Base-by-base conservation (phyloP, 441 rosid genomes). In the Bocquillonia castaneifolia region DNA sequence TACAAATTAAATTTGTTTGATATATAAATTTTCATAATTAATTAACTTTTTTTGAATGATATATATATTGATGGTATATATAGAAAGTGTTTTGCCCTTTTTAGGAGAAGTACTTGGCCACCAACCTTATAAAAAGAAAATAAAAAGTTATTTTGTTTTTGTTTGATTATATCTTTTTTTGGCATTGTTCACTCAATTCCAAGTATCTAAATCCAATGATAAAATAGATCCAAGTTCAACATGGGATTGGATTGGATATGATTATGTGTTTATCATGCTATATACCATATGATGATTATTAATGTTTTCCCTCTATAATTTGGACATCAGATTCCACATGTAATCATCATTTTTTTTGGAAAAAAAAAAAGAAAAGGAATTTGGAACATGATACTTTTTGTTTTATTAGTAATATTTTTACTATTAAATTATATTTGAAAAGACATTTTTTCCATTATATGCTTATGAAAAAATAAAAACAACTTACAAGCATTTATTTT, bases 181-280 rank as follows among this genome's bases (percentile, higher is more conserved):
- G 59, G 66, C 55, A 70, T 39, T 44, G 45, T 26, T 60, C 59
- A 56, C 69, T 61, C 61, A 67, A 72, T 63, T 78, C 68, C 67
- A 71, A 73, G 80, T 37, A 83, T 77, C 80, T 60, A 80, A 72
- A 73, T 62, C 74, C 71, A 75, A 78, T 78, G 68, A 73, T 78
- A 63, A 37, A 57, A 52, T 36, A 71, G 74, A 77, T 67, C 61
- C 54, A 71, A 81, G 61, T 55, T 69, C 63, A 77, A 65, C 53
- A 70, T 74, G 70, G 59, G 68, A 64, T 23, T 59, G 74, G 62
- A 61, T 63, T 52, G 62, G 70, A 23, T 23, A 77, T 76, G 70
- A 70, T 76, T 68, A 56, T 50, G 75, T 12, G 28, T 60, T 74
- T 50, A 62, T 66, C 66, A 74, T 32, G 70, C 50, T 74, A 40